These are phyloP conservation scores for Hevea brasiliensis DNA, from an alignment of 345 rosid genomes.

Conservation along the genomic window DNA sequence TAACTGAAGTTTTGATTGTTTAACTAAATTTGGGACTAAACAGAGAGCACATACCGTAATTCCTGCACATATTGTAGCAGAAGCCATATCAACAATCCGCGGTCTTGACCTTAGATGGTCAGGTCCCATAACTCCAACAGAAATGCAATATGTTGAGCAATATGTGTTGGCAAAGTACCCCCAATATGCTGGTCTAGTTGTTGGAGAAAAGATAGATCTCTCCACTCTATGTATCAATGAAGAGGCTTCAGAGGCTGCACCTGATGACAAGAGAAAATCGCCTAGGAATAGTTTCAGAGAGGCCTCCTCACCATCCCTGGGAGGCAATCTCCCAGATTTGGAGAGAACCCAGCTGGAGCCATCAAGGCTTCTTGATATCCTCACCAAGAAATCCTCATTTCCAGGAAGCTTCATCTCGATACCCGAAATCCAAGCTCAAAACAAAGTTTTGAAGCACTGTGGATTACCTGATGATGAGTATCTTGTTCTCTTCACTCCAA, in stretches of 20 bases:
- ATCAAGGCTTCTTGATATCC: conserved; percentile 62
- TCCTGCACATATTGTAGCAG: conserved; percentile 71
- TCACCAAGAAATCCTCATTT: conserved; percentile 63
- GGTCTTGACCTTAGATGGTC: conserved; percentile 74
- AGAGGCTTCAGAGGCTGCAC: conserved; percentile 39
- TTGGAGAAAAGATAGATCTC: conserved; percentile 50
- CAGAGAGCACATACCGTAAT: conserved; percentile 65
- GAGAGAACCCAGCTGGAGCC: conserved; percentile 60
- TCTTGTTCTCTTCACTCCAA: conserved; percentile 66
- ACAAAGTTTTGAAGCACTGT: conserved; percentile 60
- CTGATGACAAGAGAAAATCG: conserved; percentile 43
- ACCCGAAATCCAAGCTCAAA: conserved; percentile 67
- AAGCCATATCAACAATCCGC: conserved; percentile 67
- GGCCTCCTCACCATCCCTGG: conserved; percentile 35
- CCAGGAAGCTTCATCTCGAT: conserved; percentile 69
- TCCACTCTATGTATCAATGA: conserved; percentile 55
- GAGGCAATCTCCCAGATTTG: conserved; percentile 46
- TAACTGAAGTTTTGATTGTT: not conserved
- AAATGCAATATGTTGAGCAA: conserved; percentile 65
- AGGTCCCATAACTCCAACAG: conserved; percentile 68
- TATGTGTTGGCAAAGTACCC: conserved; percentile 70
- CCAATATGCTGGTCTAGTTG: conserved; percentile 58
- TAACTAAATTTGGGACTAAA: not conserved
- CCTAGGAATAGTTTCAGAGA: conserved; percentile 42
- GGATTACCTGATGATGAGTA: conserved; percentile 57